Evolutionary conservation across 1,284 basidiomycete species (phyloP), one percentile per base, ranked within the genome.

Genomic region (Rhodotorula sp.): DNA sequence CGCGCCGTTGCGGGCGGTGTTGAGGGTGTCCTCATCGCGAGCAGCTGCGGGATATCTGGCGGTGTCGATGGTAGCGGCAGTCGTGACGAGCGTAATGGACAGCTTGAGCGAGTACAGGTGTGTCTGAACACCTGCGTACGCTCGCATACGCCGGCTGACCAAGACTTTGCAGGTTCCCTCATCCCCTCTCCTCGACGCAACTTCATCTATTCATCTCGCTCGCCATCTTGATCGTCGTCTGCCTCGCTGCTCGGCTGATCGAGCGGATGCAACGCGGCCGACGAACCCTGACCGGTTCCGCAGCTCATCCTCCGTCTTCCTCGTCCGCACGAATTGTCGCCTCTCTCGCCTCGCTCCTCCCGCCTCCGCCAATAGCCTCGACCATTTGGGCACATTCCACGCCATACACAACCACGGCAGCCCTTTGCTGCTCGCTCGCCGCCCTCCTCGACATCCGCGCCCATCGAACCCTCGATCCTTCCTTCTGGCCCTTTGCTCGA

Each of bases 51-150:
- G 37, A n/a, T 60, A 60, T 50, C 31, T 60, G 48, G 34, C 34
- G 16, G 48, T 51, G 16, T 52, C 50, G 6, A 4, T n/a, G 1
- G n/a, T 34, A 1, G 13, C 48, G 1, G 18, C 31, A 0, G n/a
- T 26, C 10, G 7, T 28, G 6, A n/a, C 22, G 13, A 16, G 28
- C 16, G 16, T 44, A 11, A 20, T 62, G 4, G 61, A 46, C 5
- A 54, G 28, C 10, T 5, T n/a, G 24, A 62, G 61, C 61, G 61
- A 62, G 24, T 62, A 62, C 53, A 54, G 61, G 61, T 55, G 24
- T 53, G 53, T 20, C 24, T 16, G 6, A 22, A 1, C 24, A 15
- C 18, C 7, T 2, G 15, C 15, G 2, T 4, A 15, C 4, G 18
- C 57, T 13, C 28, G 20, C 20, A 15, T 37, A 8, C 10, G 8